A percentile compares a stretch with the other conserved stretches of the same genome.
Evolutionary conservation across 2,329 filamentous ascomycete species (phyloP).

Genomic region (Geoglossum cookeanum): DNA sequence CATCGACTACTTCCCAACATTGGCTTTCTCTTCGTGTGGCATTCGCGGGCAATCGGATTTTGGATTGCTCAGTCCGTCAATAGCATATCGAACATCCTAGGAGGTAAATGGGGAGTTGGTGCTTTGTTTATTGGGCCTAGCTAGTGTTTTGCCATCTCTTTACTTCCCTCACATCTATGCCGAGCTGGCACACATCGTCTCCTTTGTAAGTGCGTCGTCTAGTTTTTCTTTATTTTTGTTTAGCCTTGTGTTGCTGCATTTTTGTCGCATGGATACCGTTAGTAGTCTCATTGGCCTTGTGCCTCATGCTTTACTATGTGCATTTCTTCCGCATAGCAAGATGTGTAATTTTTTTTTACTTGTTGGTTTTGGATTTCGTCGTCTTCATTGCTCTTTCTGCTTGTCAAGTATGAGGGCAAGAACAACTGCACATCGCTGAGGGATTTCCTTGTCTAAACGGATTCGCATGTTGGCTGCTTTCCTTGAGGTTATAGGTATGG

Average conservation of each 20-base stretch:
- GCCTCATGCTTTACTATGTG: background rate
- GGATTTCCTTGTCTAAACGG: background rate
- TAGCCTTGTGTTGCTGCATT: background rate
- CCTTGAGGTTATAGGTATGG: constrained; percentile 1
- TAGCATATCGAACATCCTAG: background rate
- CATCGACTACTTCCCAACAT: background rate
- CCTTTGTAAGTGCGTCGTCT: background rate
- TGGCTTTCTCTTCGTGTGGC: background rate
- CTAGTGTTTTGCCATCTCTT: background rate
- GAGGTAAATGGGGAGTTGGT: constrained; percentile 1
- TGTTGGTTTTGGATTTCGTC: background rate
- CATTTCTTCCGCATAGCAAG: background rate
- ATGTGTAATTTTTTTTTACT: background rate
- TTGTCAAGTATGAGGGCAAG: background rate
- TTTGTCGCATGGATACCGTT: background rate
- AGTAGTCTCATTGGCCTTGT: background rate
- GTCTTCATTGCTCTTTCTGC: background rate
- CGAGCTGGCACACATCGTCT: background rate
- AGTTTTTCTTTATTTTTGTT: background rate
- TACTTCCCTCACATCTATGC: background rate
- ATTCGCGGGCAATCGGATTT: background rate
- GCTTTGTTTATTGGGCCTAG: background rate
- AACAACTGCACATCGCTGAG: constrained; percentile 1
- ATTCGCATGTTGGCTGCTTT: constrained; percentile 2
- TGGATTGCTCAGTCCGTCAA: background rate